These are phyloP conservation scores for Kurtzmaniella cleridarum DNA, from an alignment of 805 yeast species.

Conservation along the genomic window DNA sequence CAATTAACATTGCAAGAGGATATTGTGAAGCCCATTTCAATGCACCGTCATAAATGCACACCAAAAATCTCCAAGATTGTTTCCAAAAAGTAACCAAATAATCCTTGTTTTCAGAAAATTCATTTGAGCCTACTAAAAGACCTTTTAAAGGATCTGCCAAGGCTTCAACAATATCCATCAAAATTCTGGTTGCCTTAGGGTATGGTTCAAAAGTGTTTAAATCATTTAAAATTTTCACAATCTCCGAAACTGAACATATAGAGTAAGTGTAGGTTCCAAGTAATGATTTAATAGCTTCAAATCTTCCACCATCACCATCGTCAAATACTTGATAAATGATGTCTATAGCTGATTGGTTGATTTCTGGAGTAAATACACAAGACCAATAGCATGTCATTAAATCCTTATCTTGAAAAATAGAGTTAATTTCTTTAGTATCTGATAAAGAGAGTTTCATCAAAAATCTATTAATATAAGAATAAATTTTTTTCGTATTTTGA, in stretches of 20 bases:
- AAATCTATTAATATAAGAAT: too few species aligned
- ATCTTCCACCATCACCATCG: constrained; percentile 48
- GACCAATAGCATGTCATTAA: constrained; percentile 68
- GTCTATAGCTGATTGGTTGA: constrained; percentile 67
- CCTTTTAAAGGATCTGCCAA: constrained; percentile 67
- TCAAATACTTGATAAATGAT: constrained; percentile 73
- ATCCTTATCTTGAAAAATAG: constrained; percentile 17
- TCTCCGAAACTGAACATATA: constrained; percentile 43
- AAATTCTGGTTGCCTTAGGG: constrained; percentile 65
- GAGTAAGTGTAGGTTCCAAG: constrained; percentile 43
- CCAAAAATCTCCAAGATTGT: constrained; percentile 65
- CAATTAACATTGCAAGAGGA: constrained; percentile 53
- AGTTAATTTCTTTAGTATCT: too few species aligned
- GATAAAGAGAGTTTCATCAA: too few species aligned
- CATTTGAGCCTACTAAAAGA: constrained; percentile 23
- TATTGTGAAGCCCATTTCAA: constrained; percentile 69
- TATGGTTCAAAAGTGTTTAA: constrained; percentile 62
- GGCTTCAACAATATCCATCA: constrained; percentile 66
- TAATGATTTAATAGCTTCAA: constrained; percentile 62
- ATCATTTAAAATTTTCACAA: constrained; percentile 39
- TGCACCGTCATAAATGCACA: constrained; percentile 62
- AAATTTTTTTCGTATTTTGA: constrained; percentile 25
- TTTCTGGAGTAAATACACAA: constrained; percentile 60
- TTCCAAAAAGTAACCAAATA: constrained; percentile 55
- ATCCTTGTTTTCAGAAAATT: constrained; percentile 7